Evolutionary conservation across 306 rosid genomes (phyloP).

Genomic region (Vigna hirtella): DNA sequence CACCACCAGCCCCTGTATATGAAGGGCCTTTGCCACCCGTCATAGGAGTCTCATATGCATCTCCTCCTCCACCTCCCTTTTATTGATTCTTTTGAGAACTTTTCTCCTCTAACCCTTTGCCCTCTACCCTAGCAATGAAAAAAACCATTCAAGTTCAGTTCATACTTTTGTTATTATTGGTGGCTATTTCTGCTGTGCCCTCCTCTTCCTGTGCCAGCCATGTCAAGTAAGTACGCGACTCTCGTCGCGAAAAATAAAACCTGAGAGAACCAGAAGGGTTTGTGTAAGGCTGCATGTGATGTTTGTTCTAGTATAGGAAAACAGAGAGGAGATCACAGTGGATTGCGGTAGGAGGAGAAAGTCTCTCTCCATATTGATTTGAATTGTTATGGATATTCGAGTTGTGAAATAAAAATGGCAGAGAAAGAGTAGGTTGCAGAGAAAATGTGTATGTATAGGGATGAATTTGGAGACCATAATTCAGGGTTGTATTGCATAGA

Average conservation of each 20-base stretch:
- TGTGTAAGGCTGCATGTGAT: constrained; percentile 28
- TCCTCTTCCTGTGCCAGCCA: constrained; percentile 43
- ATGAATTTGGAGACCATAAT: constrained; percentile 76
- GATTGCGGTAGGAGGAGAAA: constrained; percentile 76
- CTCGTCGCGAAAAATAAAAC: constrained; percentile 71
- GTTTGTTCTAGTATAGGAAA: constrained; percentile 36
- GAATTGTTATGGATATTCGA: constrained; percentile 82
- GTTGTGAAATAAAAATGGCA: constrained; percentile 88
- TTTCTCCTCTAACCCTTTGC: constrained; percentile 70
- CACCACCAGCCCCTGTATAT: constrained; percentile 92
- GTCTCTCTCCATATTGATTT: constrained; percentile 78
- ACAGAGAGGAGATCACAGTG: constrained; percentile 53
- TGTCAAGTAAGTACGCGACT: constrained; percentile 55
- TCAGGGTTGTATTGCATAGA: constrained; percentile 65
- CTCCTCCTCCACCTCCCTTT: constrained; percentile 98
- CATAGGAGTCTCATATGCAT: constrained; percentile 78
- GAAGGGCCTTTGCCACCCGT: constrained; percentile 96
- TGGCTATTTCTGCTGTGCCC: constrained; percentile 49
- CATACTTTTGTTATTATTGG: constrained; percentile 41
- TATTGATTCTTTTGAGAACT: constrained; percentile 93
- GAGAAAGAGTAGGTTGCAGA: constrained; percentile 85
- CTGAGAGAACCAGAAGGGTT: constrained; percentile 38
- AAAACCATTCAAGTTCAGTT: constrained; percentile 8
- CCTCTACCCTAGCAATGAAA: constrained; percentile 45
- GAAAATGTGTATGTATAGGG: constrained; percentile 82